These are phyloP conservation scores for Jamesozyma spencerorum DNA, from an alignment of 805 yeast species.

Conservation along the genomic window DNA sequence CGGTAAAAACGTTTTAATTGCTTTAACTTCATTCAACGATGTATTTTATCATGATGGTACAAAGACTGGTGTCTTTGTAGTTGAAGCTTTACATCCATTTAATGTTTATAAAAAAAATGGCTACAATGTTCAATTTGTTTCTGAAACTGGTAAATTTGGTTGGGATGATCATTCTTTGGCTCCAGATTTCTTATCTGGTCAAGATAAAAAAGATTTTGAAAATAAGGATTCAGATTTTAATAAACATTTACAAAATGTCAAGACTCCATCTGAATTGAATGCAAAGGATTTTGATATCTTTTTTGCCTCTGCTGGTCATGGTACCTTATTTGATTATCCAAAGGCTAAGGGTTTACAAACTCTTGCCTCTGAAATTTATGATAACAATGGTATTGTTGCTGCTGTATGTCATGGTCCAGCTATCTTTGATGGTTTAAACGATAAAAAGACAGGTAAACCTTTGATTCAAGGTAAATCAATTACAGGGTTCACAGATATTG, in stretches of 20 bases:
- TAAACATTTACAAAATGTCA: conserved; percentile 32
- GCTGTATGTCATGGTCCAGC: conserved; percentile 69
- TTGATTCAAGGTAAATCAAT: conserved; percentile 43
- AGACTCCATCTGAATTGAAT: conserved; percentile 41
- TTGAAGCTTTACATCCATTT: conserved; percentile 55
- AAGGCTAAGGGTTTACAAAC: conserved; percentile 38
- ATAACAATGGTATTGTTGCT: conserved; percentile 45
- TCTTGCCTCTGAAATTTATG: conserved; percentile 39
- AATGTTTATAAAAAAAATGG: conserved; percentile 40
- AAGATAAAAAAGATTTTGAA: conserved; percentile 35
- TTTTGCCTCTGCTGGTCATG: conserved; percentile 64
- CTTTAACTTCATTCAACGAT: conserved; percentile 35
- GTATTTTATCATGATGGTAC: conserved; percentile 48
- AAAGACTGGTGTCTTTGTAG: conserved; percentile 51
- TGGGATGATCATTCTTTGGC: conserved; percentile 47
- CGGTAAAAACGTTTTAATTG: conserved; percentile 33
- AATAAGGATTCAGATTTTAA: conserved; percentile 35
- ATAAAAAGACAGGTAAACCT: conserved; percentile 34
- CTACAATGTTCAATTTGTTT: conserved; percentile 44
- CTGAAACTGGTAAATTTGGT: conserved; percentile 52
- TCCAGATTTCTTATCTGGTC: conserved; percentile 35
- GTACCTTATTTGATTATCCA: conserved; percentile 49
- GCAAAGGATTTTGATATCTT: conserved; percentile 43
- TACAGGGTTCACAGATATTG: conserved; percentile 54
- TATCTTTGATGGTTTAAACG: conserved; percentile 41